phyloP scores from a whole-genome alignment of 2,329 filamentous ascomycete species.

The Talaromyces pinophilus region DNA sequence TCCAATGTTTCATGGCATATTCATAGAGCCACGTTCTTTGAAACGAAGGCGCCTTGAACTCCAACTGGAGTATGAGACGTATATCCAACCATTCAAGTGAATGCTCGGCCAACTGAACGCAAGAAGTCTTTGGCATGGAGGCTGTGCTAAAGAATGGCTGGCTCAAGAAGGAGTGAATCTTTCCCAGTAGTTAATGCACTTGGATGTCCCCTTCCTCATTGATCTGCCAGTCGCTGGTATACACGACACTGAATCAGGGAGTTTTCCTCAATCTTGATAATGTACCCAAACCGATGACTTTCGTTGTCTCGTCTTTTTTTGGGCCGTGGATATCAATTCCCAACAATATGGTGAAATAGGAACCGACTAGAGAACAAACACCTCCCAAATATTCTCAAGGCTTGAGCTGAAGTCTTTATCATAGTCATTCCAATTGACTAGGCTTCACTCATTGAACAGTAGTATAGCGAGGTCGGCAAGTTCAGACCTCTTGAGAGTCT shows the following conservation, averaged over 20 bases:
- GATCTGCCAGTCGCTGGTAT: neutral
- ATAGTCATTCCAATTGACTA: neutral
- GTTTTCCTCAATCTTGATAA: neutral
- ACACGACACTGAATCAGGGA: neutral
- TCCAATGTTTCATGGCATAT: no score
- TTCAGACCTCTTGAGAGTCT: conserved; percentile 43
- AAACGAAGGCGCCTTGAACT: no score
- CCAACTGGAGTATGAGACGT: no score
- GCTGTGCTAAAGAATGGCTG: neutral
- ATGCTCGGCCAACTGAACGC: no score
- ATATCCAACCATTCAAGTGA: no score
- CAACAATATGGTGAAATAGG: no score
- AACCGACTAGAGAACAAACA: neutral
- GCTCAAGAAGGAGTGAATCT: neutral
- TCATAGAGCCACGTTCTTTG: no score
- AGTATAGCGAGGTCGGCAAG: neutral
- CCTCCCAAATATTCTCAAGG: no score
- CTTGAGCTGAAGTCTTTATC: neutral
- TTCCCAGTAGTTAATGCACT: neutral
- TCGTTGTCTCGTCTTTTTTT: neutral
- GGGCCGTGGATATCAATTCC: no score
- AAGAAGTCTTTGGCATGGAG: neutral
- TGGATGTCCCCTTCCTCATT: neutral
- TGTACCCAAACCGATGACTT: neutral
- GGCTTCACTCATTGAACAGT: neutral